A percentile compares a stretch with the other conserved stretches of the same genome.
Evolutionary conservation across 352 stramenopile genomes (phyloP).

Genomic region (Saprolegnia diclina): DNA sequence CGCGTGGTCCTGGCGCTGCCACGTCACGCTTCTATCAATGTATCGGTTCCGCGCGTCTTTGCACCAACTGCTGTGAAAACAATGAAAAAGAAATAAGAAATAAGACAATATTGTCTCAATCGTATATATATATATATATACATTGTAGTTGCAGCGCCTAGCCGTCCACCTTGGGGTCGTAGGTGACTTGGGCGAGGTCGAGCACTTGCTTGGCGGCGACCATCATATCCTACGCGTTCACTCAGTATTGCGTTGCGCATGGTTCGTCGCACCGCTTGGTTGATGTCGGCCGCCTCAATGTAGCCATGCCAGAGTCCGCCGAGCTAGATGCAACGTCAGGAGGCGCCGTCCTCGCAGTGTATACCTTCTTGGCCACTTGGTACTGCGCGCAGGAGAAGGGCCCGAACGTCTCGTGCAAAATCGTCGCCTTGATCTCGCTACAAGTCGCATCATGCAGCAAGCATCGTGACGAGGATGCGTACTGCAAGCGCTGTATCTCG

Average conservation of each 20-base stretch:
- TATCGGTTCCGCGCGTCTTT: no score
- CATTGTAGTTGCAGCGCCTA: neutral
- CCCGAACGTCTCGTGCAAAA: constrained; percentile 44
- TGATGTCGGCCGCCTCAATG: constrained; percentile 14
- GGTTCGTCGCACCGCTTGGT: neutral
- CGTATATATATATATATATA: neutral
- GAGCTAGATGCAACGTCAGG: constrained; percentile 1
- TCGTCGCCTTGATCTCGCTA: constrained; percentile 38
- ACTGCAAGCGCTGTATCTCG: constrained; percentile 57
- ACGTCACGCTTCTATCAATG: no score
- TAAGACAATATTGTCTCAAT: neutral
- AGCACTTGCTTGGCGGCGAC: constrained; percentile 12
- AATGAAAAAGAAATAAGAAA: no score
- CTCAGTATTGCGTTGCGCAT: neutral
- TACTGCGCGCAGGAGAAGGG: constrained; percentile 55
- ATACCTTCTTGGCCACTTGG: constrained; percentile 50
- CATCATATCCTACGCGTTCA: constrained; percentile 15
- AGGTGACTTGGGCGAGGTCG: constrained; percentile 8
- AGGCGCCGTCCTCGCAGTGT: neutral
- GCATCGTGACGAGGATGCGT: no score
- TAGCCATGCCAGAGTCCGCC: constrained; percentile 15
- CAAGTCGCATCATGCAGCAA: no score
- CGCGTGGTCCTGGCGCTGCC: no score
- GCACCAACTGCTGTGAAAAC: no score
- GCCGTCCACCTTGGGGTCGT: constrained; percentile 2